Evolutionary conservation across 495 filamentous ascomycete species (phyloP).

Genomic region (Podospora didyma): DNA sequence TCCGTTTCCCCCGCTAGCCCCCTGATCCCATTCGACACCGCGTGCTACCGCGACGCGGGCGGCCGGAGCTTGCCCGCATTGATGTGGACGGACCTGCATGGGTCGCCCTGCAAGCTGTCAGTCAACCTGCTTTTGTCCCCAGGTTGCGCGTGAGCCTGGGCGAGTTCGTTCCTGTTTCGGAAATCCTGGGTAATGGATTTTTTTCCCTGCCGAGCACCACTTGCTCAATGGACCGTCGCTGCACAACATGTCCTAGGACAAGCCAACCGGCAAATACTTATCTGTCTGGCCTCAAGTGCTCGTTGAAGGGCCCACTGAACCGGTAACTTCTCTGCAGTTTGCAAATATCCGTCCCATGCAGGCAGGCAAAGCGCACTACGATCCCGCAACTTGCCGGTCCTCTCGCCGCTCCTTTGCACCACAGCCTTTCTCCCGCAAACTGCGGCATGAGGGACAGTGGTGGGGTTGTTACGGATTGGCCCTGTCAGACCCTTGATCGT

Average conservation of each 20-base stretch:
- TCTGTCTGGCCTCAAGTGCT: background rate
- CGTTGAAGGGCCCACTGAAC: background rate
- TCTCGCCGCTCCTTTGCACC: too few relatives aligned
- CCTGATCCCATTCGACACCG: background rate
- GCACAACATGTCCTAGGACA: background rate
- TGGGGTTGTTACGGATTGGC: constrained; percentile 7
- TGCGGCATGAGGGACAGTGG: background rate
- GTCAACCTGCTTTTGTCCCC: too few relatives aligned
- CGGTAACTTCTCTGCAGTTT: background rate
- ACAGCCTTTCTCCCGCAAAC: background rate
- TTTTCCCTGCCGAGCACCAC: too few relatives aligned
- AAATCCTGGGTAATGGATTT: background rate
- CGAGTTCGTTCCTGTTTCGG: background rate
- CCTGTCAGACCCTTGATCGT: constrained; percentile 20
- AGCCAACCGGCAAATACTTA: background rate
- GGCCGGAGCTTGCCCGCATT: background rate
- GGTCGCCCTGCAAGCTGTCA: too few relatives aligned
- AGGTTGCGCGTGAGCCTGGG: too few relatives aligned
- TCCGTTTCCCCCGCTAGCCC: background rate
- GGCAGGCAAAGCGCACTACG: background rate
- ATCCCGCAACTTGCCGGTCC: background rate
- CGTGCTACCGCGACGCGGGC: background rate
- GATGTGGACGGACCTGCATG: background rate
- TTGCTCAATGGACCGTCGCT: background rate
- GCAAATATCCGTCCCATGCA: background rate